Evolutionary conservation across 148 eudicot species (phyloP), one percentile per base, ranked within the genome.

Genomic region (Dysphania ambrosioides): DNA sequence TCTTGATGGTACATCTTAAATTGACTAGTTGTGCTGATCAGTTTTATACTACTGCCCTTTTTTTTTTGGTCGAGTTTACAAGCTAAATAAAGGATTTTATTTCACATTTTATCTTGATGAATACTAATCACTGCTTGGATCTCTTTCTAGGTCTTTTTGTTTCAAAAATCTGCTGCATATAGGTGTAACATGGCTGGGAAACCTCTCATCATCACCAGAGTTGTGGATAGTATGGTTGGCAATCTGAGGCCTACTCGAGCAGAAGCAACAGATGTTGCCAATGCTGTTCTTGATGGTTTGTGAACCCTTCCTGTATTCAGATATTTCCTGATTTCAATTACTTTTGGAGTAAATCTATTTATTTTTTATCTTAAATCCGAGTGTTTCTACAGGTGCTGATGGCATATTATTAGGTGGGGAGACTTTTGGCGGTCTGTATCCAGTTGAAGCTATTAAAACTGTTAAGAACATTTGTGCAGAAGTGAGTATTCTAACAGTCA

Each of bases 241-340:
- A 88, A 88, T 84, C 85, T 86, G 49, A 73, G 91, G 58, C 91
- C 91, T 24, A 88, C 91, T 57, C 87, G 91, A 78, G 91, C 91
- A 30, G 91, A 88, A 70, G 91, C 91, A 44, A 88, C 91, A 40
- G 91, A 88, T 79, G 89, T 88, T 27, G 91, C 91, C 27, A 88
- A 88, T 70, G 91, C 91, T 41, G 91, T 88, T 79, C 83, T 88
- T 53, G 91, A 88, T 86, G 91, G 91, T 88, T 68, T 41, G 83
- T 59, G 47, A 30, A 75, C 56, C 58, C 47, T 55, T 40, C 68
- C 15, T 79, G 70, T 59, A 60, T 58, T 13, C n/a, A 53, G 66
- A 38, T 18, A 23, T 70, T 11, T 61, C 38, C 19, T 1, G 51
- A 6, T 29, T 57, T n/a, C 24, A 21, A 10, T 72, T 44, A 56